phyloP scores from a whole-genome alignment of 441 rosid species.

The Pelargonium hybrid region DNA sequence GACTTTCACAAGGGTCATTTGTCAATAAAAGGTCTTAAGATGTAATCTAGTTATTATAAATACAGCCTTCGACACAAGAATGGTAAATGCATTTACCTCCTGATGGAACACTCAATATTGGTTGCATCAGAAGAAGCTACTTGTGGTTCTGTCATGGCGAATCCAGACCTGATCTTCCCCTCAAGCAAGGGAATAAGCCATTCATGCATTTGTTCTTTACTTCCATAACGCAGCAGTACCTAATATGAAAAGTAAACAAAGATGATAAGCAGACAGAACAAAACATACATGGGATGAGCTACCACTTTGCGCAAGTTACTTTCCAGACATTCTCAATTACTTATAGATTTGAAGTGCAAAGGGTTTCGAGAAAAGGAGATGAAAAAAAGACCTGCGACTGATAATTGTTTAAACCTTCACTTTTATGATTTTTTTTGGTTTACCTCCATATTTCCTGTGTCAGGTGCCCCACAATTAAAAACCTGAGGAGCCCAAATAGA shows the following conservation, averaged over 20 bases:
- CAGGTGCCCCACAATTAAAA: conserved; percentile 95
- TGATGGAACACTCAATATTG: conserved; percentile 87
- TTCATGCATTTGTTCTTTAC: conserved; percentile 68
- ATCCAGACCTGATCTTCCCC: conserved; percentile 92
- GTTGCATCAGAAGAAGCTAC: conserved; percentile 99
- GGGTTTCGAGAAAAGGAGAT: no score
- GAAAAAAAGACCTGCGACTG: no score
- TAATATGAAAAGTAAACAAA: conserved; percentile 20
- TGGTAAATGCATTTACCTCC: conserved; percentile 36
- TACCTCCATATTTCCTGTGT: conserved; percentile 99
- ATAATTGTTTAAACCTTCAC: not conserved
- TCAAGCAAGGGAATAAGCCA: conserved; percentile 93
- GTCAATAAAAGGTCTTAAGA: not conserved
- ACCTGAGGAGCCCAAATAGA: conserved; percentile 95
- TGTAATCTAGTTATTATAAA: not conserved
- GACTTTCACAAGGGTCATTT: not conserved
- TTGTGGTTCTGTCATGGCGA: conserved; percentile 98
- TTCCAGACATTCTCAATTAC: no score
- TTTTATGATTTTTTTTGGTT: conserved; percentile 8
- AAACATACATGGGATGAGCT: not conserved
- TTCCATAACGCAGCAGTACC: conserved; percentile 88
- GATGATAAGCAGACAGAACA: not conserved
- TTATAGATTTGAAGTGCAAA: no score
- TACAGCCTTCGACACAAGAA: not conserved
- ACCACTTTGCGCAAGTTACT: not conserved